phyloP scores from a whole-genome alignment of 805 yeast genomes.

The Wickerhamomyces strasburgensis region DNA sequence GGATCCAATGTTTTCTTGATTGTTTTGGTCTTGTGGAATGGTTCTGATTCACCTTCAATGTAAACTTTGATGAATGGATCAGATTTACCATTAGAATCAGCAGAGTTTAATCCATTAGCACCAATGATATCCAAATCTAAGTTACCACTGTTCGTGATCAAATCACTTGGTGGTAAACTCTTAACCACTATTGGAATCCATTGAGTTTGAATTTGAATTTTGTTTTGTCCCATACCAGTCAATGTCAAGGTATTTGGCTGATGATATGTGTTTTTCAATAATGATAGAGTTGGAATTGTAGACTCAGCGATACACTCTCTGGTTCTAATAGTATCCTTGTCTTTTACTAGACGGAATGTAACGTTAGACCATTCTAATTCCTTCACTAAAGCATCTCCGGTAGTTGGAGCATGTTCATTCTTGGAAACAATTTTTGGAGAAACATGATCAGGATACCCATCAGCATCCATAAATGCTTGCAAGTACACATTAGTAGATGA shows the following conservation, averaged over 20 bases:
- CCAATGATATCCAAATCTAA: conserved; percentile 54
- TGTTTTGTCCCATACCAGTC: conserved; percentile 46
- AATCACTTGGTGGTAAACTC: conserved; percentile 67
- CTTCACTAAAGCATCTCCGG: conserved; percentile 72
- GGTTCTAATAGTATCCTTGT: conserved; percentile 47
- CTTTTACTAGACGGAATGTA: conserved; percentile 56
- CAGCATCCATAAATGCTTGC: conserved; percentile 74
- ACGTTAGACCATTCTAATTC: conserved; percentile 73
- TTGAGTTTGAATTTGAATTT: conserved; percentile 55
- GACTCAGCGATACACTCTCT: conserved; percentile 58
- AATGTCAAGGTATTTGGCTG: conserved; percentile 54
- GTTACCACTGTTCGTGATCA: conserved; percentile 69
- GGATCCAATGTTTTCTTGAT: conserved; percentile 87
- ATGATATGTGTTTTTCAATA: conserved; percentile 61
- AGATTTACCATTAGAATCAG: conserved; percentile 89
- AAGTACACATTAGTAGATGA: conserved; percentile 55
- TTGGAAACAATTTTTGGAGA: conserved; percentile 43
- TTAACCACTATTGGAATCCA: conserved; percentile 72
- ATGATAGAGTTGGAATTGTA: conserved; percentile 58
- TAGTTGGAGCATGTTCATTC: conserved; percentile 36
- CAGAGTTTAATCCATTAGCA: conserved; percentile 70
- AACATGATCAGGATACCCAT: conserved; percentile 58
- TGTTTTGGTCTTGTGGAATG: conserved; percentile 68
- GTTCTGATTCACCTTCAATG: conserved; percentile 55
- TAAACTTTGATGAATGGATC: conserved; percentile 82